Evolutionary conservation across 371 early-diverging fungal genomes (phyloP), one percentile per base, ranked within the genome.

Genomic region (Circinella minor): DNA sequence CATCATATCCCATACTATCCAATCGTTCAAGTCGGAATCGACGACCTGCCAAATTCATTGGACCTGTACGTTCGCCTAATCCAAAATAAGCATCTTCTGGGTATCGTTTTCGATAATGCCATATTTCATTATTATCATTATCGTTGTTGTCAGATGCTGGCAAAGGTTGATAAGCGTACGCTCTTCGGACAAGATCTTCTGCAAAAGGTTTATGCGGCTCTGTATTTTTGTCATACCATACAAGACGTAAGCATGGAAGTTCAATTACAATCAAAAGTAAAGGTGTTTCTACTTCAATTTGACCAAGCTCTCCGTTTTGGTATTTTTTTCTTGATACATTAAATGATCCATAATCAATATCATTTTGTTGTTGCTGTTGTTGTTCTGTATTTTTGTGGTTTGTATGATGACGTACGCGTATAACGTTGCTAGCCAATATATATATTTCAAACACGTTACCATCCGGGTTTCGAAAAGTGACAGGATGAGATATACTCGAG

Each of bases 1-100:
- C 79, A 67, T 87, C 81, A 67, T 88, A 89, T 3, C 89, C 90
- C 78, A 88, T 78, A 54, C 84, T 77, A 68, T 90, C 90, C 63
- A 85, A 51, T 36, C 81, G 66, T 55, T 84, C 85, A 6, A 90
- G 67, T 27, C 84, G 55, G 74, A 88, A 86, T 0, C 83, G 71
- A 14, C 87, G 68, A 37, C 83, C 81, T 51, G 78, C 78, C 37
- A 90, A 77, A 48, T 81, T 73, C 27, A 90, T 63, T 6, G 77
- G 72, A 3, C 83, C 79, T 1, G 86, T 77, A 9, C 82, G 83
- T 70, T 90, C 89, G 8, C 90, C 90, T 13, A 88, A 64, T 4
- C 89, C 89, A 71, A 77, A 83, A 60, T 82, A 82, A 11, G 68
- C 64, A 51, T 73, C 80, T n/a, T 69, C 67, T 10, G 69, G 39